phyloP scores from a whole-genome alignment of 2,329 filamentous ascomycete species.

The Diaporthe amygdali region DNA sequence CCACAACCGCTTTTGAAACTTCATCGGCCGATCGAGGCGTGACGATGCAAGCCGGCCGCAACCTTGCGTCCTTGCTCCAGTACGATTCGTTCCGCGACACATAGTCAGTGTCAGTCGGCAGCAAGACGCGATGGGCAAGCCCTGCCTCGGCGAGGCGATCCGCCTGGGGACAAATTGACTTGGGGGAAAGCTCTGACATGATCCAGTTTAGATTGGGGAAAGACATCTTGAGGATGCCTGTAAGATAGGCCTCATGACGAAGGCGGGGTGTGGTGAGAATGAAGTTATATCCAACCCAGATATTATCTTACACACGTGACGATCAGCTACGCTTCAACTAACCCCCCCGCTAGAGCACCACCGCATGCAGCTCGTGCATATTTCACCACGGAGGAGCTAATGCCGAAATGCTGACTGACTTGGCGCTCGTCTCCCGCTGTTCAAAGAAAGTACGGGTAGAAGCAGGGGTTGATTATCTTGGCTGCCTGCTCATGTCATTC shows the following conservation, averaged over 20 bases:
- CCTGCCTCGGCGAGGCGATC: not conserved
- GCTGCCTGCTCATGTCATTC: no score
- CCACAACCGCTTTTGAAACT: not conserved
- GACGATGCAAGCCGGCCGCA: not conserved
- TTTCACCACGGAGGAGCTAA: not conserved
- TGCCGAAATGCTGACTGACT: not conserved
- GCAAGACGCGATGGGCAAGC: not conserved
- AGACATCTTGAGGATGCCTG: not conserved
- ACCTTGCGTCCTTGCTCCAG: not conserved
- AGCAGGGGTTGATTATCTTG: not conserved
- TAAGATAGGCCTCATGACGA: not conserved
- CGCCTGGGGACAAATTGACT: not conserved
- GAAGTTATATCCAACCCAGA: not conserved
- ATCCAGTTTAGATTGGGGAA: no score
- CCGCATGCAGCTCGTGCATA: not conserved
- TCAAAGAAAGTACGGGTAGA: no score
- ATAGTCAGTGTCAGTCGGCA: not conserved
- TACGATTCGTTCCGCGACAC: not conserved
- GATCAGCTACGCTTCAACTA: no score
- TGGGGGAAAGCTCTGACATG: not conserved
- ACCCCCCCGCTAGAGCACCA: not conserved
- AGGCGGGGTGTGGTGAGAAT: no score
- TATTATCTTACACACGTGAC: not conserved
- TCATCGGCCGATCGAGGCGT: not conserved
- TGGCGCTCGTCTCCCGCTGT: no score